Conservation (phyloP, 495 filamentous ascomycete species). For the Penicillium goetzii region DNA sequence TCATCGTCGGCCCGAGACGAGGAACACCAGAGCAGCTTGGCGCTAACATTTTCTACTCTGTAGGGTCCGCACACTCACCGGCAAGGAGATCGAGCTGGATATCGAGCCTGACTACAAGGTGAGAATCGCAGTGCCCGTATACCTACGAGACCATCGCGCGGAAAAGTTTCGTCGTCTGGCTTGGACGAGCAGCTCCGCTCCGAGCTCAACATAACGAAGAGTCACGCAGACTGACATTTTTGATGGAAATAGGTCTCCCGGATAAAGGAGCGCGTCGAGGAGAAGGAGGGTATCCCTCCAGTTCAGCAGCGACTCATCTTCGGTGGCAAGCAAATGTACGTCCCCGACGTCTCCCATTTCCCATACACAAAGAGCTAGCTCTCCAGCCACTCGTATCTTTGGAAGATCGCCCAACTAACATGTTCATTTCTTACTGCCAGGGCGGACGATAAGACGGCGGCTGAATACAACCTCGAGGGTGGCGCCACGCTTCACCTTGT, state of each 20-base stretch:
- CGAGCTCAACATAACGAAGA: background rate
- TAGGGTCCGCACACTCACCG: slow-evolving; percentile 96
- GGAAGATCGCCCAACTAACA: background rate
- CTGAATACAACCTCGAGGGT: slow-evolving; percentile 86
- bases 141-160: background rate
- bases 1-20: slow-evolving; percentile 23
- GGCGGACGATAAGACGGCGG: slow-evolving; percentile 86
- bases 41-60: slow-evolving; percentile 20
- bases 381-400: background rate
- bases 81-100: slow-evolving; percentile 98
- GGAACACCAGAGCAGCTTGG: slow-evolving; percentile 10
- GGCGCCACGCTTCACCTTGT: slow-evolving; percentile 95
- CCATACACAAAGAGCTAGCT: background rate
- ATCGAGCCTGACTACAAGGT: slow-evolving; percentile 94
- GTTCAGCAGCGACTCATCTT: slow-evolving; percentile 96
- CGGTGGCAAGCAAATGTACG: slow-evolving; percentile 96
- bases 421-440: slow-evolving; percentile 45
- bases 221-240: background rate
- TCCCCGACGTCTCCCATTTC: slow-evolving; percentile 7
- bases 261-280: slow-evolving; percentile 98
- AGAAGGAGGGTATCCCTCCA: slow-evolving; percentile 97
- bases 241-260: slow-evolving; percentile 67
- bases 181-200: background rate
- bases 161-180: background rate
- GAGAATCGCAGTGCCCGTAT: slow-evolving; percentile 16